phyloP scores from a whole-genome alignment of 1,139 yeast genomes.

The Saccharomyces hybrid region DNA sequence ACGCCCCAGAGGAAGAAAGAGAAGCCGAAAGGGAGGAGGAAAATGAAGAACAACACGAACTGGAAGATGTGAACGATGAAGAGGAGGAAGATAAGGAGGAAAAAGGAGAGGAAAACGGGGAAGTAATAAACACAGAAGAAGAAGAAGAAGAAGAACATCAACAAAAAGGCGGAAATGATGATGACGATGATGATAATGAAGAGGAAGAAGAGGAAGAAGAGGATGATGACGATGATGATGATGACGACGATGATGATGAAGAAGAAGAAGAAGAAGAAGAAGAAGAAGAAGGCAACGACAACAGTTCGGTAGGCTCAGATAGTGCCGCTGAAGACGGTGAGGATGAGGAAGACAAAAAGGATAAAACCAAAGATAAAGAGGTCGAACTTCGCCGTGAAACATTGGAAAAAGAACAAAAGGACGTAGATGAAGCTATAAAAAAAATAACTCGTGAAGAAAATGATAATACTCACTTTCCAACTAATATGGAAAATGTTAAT shows the following conservation, averaged over 20 bases:
- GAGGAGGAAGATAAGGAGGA: slow-evolving; percentile 19
- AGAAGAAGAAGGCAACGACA: slow-evolving; percentile 14
- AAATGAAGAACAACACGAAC: slow-evolving; percentile 17
- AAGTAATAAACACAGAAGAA: slow-evolving; percentile 7
- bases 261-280: slow-evolving; percentile 11
- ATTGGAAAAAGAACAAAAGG: slow-evolving; percentile 8
- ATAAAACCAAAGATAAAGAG: slow-evolving; percentile 1
- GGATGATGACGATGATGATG: slow-evolving; percentile 16
- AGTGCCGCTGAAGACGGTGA: slow-evolving; percentile 6
- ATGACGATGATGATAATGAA: slow-evolving; percentile 11
- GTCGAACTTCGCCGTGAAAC: slow-evolving; percentile 7
- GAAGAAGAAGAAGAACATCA: slow-evolving; percentile 19
- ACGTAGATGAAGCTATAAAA: slow-evolving; percentile 5
- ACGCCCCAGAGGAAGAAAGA: neutral
- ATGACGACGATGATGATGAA: slow-evolving; percentile 8
- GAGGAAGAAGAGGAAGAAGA: slow-evolving; percentile 16
- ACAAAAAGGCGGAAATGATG: slow-evolving; percentile 16
- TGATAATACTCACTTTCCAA: slow-evolving; percentile 6
- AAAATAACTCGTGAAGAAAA: neutral
- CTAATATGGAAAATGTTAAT: slow-evolving; percentile 17
- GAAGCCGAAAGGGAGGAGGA: slow-evolving; percentile 13
- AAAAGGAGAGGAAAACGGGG: slow-evolving; percentile 12
- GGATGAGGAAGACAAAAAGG: slow-evolving; percentile 11
- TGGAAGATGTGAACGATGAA: slow-evolving; percentile 18
- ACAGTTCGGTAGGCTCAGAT: slow-evolving; percentile 2